phyloP scores from a whole-genome alignment of 148 eudicot species.

The Chenopodium quinoa region DNA sequence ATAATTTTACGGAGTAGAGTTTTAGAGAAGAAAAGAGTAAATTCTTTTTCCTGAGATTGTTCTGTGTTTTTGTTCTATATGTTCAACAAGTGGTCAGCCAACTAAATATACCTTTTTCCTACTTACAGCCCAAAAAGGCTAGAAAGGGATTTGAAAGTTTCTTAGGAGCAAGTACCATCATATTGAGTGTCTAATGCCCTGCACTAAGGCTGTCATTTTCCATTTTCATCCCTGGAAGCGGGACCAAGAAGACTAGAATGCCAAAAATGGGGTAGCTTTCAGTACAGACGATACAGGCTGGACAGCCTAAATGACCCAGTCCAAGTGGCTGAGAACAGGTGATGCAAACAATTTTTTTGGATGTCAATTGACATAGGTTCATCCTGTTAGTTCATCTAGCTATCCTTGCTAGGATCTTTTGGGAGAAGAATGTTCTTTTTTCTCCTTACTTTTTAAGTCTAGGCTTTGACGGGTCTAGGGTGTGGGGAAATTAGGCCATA shows the following conservation, averaged over 20 bases:
- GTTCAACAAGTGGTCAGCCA: conserved; percentile 10
- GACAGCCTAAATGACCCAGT: not conserved
- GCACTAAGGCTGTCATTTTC: not conserved
- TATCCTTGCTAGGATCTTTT: not conserved
- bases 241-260: not conserved
- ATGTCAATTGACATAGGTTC: not conserved
- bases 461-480: not conserved
- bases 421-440: not conserved
- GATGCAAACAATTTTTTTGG: not conserved
- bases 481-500: not conserved
- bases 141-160: not conserved
- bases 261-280: conserved; percentile 7
- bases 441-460: not conserved
- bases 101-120: conserved; percentile 11
- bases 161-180: not conserved
- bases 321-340: not conserved
- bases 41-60: not conserved
- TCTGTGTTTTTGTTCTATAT: not conserved
- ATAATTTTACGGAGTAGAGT: too few species aligned
- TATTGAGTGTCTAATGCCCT: not conserved
- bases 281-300: not conserved
- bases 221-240: not conserved
- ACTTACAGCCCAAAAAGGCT: not conserved
- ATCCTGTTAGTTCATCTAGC: not conserved
- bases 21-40: not conserved